Evolutionary conservation across 1,284 basidiomycete genomes (phyloP).

Genomic region (Taiwanofungus camphoratus): DNA sequence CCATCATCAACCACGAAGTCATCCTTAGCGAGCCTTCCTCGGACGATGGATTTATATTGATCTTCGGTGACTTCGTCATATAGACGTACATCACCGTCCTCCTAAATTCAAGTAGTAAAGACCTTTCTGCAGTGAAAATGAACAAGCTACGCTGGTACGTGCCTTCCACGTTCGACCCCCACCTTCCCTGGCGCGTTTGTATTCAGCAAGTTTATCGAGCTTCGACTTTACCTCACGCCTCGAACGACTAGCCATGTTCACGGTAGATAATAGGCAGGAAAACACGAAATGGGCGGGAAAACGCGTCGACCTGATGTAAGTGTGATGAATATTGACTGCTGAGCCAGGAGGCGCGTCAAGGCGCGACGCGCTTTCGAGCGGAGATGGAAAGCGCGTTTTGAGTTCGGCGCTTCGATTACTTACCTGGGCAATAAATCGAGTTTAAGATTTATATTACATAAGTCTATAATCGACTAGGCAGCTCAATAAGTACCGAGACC

Average conservation of each 20-base stretch:
- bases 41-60: constrained; percentile 85
- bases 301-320: not conserved
- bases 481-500: too few species aligned
- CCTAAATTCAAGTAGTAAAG: too few species aligned
- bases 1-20: constrained; percentile 98
- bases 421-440: too few species aligned
- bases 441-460: too few species aligned
- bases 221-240: constrained; percentile 26
- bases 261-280: too few species aligned
- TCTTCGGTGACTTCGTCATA: constrained; percentile 95
- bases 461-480: too few species aligned
- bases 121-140: too few species aligned
- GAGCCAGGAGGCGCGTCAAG: constrained; percentile 2
- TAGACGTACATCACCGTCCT: constrained; percentile 66
- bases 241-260: constrained; percentile 25
- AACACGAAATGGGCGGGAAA: too few species aligned
- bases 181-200: constrained; percentile 32
- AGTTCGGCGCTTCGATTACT: too few species aligned
- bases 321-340: not conserved
- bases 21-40: constrained; percentile 79
- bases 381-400: constrained; percentile 42
- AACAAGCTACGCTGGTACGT: constrained; percentile 4
- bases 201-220: constrained; percentile 28
- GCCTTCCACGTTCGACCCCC: constrained; percentile 33
- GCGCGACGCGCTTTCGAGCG: constrained; percentile 27